Conservation (phyloP, 2,329 filamentous ascomycete genomes). For the Fusarium lateritium region DNA sequence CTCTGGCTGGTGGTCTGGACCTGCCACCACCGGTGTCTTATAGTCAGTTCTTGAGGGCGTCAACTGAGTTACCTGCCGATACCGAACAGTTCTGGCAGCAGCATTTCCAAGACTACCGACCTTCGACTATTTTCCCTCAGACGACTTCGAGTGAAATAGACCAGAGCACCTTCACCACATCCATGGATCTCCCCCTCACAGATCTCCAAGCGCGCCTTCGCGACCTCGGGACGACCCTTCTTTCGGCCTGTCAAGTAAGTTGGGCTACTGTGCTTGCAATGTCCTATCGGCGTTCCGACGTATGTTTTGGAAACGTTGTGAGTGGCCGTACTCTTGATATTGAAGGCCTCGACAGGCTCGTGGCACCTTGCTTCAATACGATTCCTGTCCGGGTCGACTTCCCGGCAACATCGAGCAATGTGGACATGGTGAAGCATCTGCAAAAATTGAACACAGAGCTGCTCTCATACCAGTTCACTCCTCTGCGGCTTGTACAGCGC, state of each 20-base stretch:
- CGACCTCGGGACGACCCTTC: conserved; percentile 70
- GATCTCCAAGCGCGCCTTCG: conserved; percentile 65
- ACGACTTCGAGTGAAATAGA: conserved; percentile 39
- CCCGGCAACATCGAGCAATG: conserved; percentile 62
- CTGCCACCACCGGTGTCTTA: conserved; percentile 70
- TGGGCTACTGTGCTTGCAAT: conserved; percentile 78
- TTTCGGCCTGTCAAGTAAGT: conserved; percentile 78
- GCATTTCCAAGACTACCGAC: conserved; percentile 67
- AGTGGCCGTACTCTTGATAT: conserved; percentile 80
- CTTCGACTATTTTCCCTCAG: conserved; percentile 49
- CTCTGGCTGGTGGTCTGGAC: conserved; percentile 61
- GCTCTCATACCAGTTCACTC: conserved; percentile 80
- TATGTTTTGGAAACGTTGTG: conserved; percentile 91
- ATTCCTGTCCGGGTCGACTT: conserved; percentile 77
- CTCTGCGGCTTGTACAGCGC: conserved; percentile 79
- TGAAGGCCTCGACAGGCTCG: conserved; percentile 76
- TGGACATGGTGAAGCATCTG: conserved; percentile 71
- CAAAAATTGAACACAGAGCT: conserved; percentile 74
- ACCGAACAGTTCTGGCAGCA: conserved; percentile 77
- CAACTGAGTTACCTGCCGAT: conserved; percentile 63
- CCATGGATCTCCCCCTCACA: conserved; percentile 57
- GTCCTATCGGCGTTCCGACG: conserved; percentile 70
- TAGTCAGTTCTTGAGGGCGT: conserved; percentile 73
- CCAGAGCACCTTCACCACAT: conserved; percentile 50
- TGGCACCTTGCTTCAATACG: conserved; percentile 96